Evolutionary conservation across 2,329 filamentous ascomycete species (phyloP).

Genomic region (Talaromyces marneffei): DNA sequence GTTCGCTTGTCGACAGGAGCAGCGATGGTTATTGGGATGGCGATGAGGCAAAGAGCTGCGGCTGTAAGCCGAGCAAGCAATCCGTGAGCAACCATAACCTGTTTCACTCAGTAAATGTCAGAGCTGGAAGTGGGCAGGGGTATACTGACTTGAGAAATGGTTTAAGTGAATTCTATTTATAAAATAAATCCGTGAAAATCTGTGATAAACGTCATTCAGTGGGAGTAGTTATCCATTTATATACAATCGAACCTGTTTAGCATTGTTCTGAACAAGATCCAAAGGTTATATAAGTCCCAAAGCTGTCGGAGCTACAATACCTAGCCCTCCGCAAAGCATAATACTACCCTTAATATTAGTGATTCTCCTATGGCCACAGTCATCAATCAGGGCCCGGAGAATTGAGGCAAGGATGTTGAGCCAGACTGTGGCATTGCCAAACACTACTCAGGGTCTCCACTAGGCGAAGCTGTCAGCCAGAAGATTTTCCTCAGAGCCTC

Average conservation of each 20-base stretch:
- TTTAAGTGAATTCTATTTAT: not conserved
- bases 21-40: not conserved
- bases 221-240: not conserved
- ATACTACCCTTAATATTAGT: not conserved
- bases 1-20: not conserved
- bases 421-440: not conserved
- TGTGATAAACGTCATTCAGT: no score
- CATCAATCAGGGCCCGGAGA: not conserved
- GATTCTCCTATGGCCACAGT: not conserved
- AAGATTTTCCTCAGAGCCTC: not conserved
- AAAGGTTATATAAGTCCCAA: not conserved
- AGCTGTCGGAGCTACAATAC: not conserved
- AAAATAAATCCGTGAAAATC: not conserved
- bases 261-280: not conserved
- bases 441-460: not conserved
- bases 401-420: not conserved
- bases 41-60: slow-evolving; percentile 1
- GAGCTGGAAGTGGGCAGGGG: no score
- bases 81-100: slow-evolving; percentile 5
- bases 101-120: not conserved
- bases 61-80: slow-evolving; percentile 7
- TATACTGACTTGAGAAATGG: not conserved
- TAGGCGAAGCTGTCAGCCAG: not conserved
- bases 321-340: not conserved
- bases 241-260: not conserved